phyloP scores from a whole-genome alignment of 2,329 filamentous ascomycete genomes.

The Stylonectria norvegica region DNA sequence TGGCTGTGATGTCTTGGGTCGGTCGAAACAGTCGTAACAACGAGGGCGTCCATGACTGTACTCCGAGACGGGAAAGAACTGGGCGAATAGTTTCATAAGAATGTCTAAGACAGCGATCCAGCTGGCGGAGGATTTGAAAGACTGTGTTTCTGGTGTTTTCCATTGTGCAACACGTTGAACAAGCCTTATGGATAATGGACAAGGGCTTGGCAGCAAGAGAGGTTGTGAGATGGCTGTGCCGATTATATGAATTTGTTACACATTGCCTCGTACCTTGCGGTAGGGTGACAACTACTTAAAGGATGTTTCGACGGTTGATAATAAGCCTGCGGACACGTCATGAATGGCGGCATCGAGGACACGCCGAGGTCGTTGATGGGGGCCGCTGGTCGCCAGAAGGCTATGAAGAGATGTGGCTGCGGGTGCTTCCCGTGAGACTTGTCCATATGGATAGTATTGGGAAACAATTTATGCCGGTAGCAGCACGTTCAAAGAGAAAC shows the following conservation, averaged over 20 bases:
- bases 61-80: conserved; percentile 7
- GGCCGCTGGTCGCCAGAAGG: background rate
- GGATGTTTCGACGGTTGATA: conserved; percentile 3
- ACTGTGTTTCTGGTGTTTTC: conserved; percentile 15
- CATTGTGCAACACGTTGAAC: conserved; percentile 22
- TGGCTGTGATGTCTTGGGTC: conserved; percentile 21
- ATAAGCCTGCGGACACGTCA: conserved; percentile 11
- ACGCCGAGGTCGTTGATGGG: background rate
- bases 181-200: conserved; percentile 5
- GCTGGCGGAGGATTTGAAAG: conserved; percentile 22
- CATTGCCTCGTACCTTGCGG: conserved; percentile 16
- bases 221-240: conserved; percentile 2
- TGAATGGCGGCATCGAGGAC: background rate
- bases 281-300: conserved; percentile 13
- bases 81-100: conserved; percentile 21
- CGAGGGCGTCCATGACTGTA: conserved; percentile 9
- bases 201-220: conserved; percentile 7
- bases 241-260: conserved; percentile 16
- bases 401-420: background rate
- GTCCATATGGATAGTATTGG: background rate
- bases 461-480: background rate
- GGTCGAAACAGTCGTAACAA: conserved; percentile 19
- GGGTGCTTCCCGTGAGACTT: background rate
- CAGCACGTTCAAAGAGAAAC: background rate
- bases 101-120: conserved; percentile 28